Base-by-base conservation (phyloP, 2,329 filamentous ascomycete species). In the Neoscytalidium dimidiatum region DNA sequence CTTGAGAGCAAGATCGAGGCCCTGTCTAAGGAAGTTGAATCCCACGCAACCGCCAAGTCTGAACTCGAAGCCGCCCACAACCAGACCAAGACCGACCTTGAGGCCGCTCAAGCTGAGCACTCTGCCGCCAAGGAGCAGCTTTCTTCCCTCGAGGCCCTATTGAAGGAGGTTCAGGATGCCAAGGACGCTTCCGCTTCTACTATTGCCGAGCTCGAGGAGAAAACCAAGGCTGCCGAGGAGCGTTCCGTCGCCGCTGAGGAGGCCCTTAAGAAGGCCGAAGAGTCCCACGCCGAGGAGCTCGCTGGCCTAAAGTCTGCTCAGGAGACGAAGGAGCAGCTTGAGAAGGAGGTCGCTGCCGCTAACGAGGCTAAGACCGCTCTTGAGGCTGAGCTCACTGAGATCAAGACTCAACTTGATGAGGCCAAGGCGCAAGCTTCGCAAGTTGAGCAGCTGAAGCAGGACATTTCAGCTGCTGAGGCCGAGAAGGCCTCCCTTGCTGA, bases 1-100 rank as follows among this genome's bases (percentile, higher is more conserved):
- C 41, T 66, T 5, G 65, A 68, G 53, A 53, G 52, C 35, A 53
- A 52, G 44, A 35, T 65, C 21, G 64, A 65, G 28, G 52, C 31
- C 4, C 52, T 49, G n/a, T 57, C 58, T 23, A 31, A 61, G 38
- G 64, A 65, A 28, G 64, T 61, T 14, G 48, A 63, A 4, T 48
- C 62, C 23, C 53, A 51, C 23, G 46, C 53, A 19, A 61, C 44
- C 33, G 46, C 43, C 21, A 64, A 64, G 38, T 51, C 52, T 19
- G 62, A 48, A 14, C 21, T 58, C 5, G 62, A 64, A 31, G 51
- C 62, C 9, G 49, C 46, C 48, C 64, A 62, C 57, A 41, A 33
- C 29, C 49, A 64, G 29, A 53, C 51, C 8, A 48, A 64, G 62
- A 44, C 52, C n/a, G 62, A 58, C 29, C 52, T 64, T 11, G 62